Base-by-base conservation (phyloP, 2,329 filamentous ascomycete species). In the Ophiostoma pallidulum region DNA sequence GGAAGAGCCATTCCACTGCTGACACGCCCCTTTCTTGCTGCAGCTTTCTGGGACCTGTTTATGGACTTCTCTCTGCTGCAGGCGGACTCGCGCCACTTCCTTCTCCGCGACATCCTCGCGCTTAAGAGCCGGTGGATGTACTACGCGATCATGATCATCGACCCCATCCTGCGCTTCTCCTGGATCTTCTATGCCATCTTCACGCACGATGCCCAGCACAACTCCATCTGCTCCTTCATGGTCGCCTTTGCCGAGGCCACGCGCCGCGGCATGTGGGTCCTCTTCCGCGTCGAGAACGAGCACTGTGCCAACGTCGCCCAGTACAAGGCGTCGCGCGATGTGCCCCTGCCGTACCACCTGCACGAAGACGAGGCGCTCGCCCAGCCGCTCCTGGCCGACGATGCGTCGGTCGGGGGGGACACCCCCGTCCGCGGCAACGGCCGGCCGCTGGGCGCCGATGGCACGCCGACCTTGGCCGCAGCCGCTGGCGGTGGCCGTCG, bases 31-130 rank as follows among this genome's bases (percentile, higher is more conserved):
- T 9, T 16, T 12, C 5, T 16, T 32, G 14, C 12, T 8, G 4
- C 47, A 82, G 79, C 82, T 9, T 75, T 95, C 36, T 98, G 92
- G 92, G 92, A 98, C 61, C 68, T 98, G 2, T 80, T 88, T 54
- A 96, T 97, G 86, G 92, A 98, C 64, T 97, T 92, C 75, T 92
- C 85, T 50, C 73, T 96, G n/a, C 75, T 91, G 3, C 89, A 96
- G 57, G 74, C 84, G 0, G 78, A 82, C 47, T 78, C 86, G 0
- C 75, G 77, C 10, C 71, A 85, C 54, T 75, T 69, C 2, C 73
- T 82, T 41, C 75, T 96, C 10, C 83, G 92, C 7, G 79, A 91
- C 50, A 82, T 86, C 8, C 74, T 92, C 0, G 89, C 83, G 0
- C 84, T 92, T 58, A 91, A 91, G 60, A 73, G 73, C 12, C 72